Base-by-base conservation (phyloP, 1,139 yeast genomes). In the Geotrichum australiense region DNA sequence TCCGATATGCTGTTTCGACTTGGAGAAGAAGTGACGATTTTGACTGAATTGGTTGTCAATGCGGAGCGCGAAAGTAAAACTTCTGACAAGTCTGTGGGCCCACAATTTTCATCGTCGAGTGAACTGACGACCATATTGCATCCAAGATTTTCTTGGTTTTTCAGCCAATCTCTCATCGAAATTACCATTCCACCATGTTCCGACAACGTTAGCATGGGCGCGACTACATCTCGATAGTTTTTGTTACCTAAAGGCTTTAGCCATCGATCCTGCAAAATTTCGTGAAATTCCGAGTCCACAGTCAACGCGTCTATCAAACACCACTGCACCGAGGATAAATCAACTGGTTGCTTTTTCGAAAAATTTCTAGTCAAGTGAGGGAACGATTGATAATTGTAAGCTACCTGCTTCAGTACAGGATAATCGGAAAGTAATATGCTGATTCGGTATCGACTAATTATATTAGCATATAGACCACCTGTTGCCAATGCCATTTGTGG, bases 171-270 rank as follows among this genome's bases (percentile, higher is more conserved):
- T 51, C 94, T 71, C 71, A 87, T 73, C 0, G 96, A 78, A 15
- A 91, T 79, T 4, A 89, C 91, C 78, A 91, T 85, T 2, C 99
- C 99, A 25, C 98, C 98, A 56, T 87, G 94, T 56, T 91, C 98
- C 51, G 86, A 78, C 41, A 91, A 65, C 0, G 96, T 84, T 35
- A 93, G 68, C 71, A 93, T 75, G 0, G 99, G 99, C 1, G 95
- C 81, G 21, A 89, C 80, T 2, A 89, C 85, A 46, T 78, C 77
- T 32, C 82, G 74, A 0, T 94, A 82, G 41, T 75, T 76, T 43
- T 69, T 74, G 56, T 94, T 87, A 0, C 98, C 98, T 45, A 91
- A 64, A 2, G 97, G 97, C 49, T 81, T 75, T 43, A 91, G 69
- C 84, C 94, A 91, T 48, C 97, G 72, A 52, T 87, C 93, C n/a